phyloP scores from a whole-genome alignment of 1,284 basidiomycete genomes.

The Cryptococcus amylolentus region DNA sequence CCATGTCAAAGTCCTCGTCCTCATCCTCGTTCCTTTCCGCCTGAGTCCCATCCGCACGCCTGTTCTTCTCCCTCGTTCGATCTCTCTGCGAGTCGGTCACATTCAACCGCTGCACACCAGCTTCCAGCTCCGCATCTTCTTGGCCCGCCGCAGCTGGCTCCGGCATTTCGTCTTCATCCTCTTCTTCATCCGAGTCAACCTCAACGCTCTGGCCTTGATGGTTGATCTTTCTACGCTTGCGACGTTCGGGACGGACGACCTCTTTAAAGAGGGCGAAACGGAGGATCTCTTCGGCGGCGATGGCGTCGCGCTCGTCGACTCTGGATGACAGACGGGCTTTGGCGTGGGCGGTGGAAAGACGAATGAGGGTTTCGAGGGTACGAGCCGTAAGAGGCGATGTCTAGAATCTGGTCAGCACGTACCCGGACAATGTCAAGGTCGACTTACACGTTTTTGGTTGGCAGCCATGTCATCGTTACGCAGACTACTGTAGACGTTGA shows the following conservation, averaged over 20 bases:
- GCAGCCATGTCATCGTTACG: constrained; percentile 89
- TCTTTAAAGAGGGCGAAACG: constrained; percentile 98
- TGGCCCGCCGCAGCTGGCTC: constrained; percentile 15
- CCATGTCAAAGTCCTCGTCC: constrained; percentile 36
- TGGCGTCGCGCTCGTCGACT: constrained; percentile 83
- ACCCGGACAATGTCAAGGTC: neutral
- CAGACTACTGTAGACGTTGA: constrained; percentile 85
- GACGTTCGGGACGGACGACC: constrained; percentile 71
- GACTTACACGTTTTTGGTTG: constrained; percentile 77
- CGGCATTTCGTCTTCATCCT: constrained; percentile 54
- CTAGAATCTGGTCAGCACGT: constrained; percentile 50
- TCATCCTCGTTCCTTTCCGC: constrained; percentile 43
- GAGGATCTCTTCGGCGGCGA: constrained; percentile 89
- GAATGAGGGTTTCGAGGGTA: constrained; percentile 97
- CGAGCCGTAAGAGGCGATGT: constrained; percentile 97
- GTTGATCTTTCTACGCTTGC: constrained; percentile 74
- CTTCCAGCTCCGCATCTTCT: constrained; percentile 3
- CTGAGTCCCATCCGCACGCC: constrained; percentile 49
- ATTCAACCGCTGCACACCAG: constrained; percentile 13
- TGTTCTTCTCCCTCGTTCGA: constrained; percentile 51
- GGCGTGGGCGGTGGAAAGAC: constrained; percentile 95
- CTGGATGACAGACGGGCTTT: constrained; percentile 85
- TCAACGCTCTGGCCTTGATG: constrained; percentile 55
- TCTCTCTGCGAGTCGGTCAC: constrained; percentile 33
- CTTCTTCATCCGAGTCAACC: constrained; percentile 56